Evolutionary conservation across 306 rosid species (phyloP).

Genomic region (Vigna reflexopilosa): DNA sequence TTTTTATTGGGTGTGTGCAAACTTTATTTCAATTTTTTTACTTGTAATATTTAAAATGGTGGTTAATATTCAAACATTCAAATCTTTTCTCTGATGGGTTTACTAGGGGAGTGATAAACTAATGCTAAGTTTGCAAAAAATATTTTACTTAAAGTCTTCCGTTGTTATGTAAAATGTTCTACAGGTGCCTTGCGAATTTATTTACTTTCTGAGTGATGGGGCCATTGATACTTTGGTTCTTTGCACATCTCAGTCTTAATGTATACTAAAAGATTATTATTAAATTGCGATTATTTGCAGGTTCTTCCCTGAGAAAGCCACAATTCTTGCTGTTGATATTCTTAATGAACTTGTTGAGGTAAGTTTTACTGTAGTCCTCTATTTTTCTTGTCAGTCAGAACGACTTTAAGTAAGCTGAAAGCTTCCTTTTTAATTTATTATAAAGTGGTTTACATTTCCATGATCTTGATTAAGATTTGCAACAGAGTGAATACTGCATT

Average conservation of each 20-base stretch:
- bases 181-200: slow-evolving; percentile 3
- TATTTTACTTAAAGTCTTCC: slow-evolving; percentile 14
- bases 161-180: slow-evolving; percentile 11
- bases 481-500: slow-evolving; percentile 28
- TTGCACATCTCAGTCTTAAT: slow-evolving; percentile 15
- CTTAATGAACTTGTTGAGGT: slow-evolving; percentile 86
- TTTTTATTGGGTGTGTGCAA: neutral
- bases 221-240: slow-evolving; percentile 2
- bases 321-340: slow-evolving; percentile 68
- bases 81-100: slow-evolving; percentile 1
- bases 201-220: slow-evolving; percentile 26
- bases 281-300: slow-evolving; percentile 53
- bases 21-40: neutral
- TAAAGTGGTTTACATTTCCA: neutral
- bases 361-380: slow-evolving; percentile 35
- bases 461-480: slow-evolving; percentile 27
- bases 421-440: neutral
- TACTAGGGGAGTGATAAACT: slow-evolving; percentile 5
- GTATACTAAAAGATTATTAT: slow-evolving; percentile 26
- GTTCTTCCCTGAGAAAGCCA: slow-evolving; percentile 92
- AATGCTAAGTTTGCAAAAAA: neutral
- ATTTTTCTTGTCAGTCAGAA: slow-evolving; percentile 12
- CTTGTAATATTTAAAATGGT: slow-evolving; percentile 6
- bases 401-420: slow-evolving; percentile 1
- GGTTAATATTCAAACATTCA: slow-evolving; percentile 4